Conservation (phyloP, 2,329 filamentous ascomycete genomes). For the Fusarium cicatricum region DNA sequence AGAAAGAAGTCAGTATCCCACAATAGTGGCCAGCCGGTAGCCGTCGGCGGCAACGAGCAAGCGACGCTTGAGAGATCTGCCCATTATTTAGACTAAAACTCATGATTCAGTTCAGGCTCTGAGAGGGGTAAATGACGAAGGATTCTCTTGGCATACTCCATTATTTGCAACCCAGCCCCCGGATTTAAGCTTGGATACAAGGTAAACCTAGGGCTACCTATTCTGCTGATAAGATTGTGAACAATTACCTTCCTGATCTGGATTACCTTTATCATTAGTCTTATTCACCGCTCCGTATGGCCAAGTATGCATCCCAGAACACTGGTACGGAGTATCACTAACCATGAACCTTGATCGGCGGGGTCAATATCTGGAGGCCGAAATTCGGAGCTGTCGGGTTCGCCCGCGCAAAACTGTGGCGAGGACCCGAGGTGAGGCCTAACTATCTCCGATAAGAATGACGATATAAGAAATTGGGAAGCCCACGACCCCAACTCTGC, state of each 20-base stretch:
- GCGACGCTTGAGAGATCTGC: too few relatives aligned
- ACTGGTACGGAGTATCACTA: neutral
- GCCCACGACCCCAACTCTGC: neutral
- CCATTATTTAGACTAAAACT: neutral
- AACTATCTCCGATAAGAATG: too few relatives aligned
- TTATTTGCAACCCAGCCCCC: slow-evolving; percentile 9
- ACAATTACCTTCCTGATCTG: slow-evolving; percentile 24
- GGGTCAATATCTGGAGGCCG: neutral
- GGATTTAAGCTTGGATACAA: slow-evolving; percentile 5
- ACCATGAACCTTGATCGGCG: neutral
- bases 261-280: slow-evolving; percentile 25
- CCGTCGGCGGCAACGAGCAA: too few relatives aligned
- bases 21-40: too few relatives aligned
- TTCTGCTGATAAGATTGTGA: neutral
- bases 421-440: too few relatives aligned
- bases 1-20: too few relatives aligned
- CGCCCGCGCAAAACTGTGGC: too few relatives aligned
- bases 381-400: neutral
- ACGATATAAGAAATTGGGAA: too few relatives aligned
- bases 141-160: slow-evolving; percentile 9
- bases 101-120: neutral
- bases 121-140: slow-evolving; percentile 3
- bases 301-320: neutral
- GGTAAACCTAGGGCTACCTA: neutral
- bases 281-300: neutral